Evolutionary conservation across 1,284 basidiomycete species (phyloP), one percentile per base, ranked within the genome.

Genomic region (Cryptococcus sp.): DNA sequence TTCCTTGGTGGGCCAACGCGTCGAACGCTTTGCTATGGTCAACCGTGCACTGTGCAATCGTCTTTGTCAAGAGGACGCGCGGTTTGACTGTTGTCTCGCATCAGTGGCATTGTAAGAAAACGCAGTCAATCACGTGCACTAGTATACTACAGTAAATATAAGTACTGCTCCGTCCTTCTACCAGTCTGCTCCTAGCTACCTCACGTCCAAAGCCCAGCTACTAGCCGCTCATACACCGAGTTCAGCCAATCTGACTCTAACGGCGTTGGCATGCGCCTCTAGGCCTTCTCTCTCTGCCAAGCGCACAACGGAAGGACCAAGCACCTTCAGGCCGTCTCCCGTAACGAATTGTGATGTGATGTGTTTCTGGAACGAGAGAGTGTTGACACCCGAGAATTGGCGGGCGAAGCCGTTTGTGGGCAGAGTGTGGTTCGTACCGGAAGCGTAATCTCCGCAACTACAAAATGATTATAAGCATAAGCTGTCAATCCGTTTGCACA

Each of bases 351-450:
- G 96, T 8, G 90, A 91, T 6, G 96, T 99, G 72, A 99, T 97
- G 78, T 98, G 90, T 79, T 99, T 99, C 79, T 98, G 93, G 87
- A 99, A 99, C 1, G 93, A 93, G 20, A 87, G 82, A 0, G 95
- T 98, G 79, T 96, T 98, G 67, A 99, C 96, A 17, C 96, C 96
- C 65, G 91, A 94, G 81, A 96, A 99, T 76, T 98, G 94, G 55
- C 93, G 88, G 16, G 96, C 96, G 73, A 94, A 98, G 20, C 93
- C 94, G 70, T 93, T 93, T 4, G 91, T 95, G 25, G 92, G 92
- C 37, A 94, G 83, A 0, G 95, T 97, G 82, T 99, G 96, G 79
- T 99, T 99, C 10, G 96, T 99, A 22, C 96, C 96, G 0, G 91
- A 94, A 3, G 96, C 96, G 71, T 99, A 99, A 77, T 99, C 96